phyloP scores from a whole-genome alignment of 805 yeast genomes.

The Barnettozyma salicaria region DNA sequence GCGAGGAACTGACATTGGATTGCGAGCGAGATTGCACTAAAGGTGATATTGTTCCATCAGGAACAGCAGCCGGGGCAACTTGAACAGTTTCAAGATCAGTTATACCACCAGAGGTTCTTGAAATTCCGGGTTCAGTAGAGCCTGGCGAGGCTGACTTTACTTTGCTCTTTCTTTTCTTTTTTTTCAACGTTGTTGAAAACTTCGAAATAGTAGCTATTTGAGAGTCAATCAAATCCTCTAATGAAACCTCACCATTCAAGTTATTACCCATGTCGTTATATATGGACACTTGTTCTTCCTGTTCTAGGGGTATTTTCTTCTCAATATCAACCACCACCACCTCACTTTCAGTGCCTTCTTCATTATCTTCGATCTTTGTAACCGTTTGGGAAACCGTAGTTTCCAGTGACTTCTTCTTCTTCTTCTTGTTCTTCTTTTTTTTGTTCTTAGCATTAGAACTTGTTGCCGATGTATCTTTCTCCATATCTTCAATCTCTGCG shows the following conservation, averaged over 20 bases:
- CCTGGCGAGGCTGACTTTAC: conserved; percentile 1
- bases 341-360: conserved; percentile 12
- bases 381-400: conserved; percentile 6
- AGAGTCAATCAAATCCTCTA: conserved; percentile 27
- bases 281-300: conserved; percentile 5
- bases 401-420: neutral
- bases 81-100: conserved; percentile 33
- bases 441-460: no score
- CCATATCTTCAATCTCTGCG: conserved; percentile 10
- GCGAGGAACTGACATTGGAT: conserved; percentile 13
- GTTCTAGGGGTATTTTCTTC: conserved; percentile 9
- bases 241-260: conserved; percentile 16
- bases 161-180: conserved; percentile 6
- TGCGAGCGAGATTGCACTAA: conserved; percentile 26
- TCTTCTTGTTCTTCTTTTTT: conserved; percentile 1
- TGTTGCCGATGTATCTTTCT: no score
- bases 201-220: conserved; percentile 27
- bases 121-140: no score
- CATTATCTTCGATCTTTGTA: conserved; percentile 11
- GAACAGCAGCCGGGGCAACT: conserved; percentile 41
- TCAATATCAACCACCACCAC: conserved; percentile 24
- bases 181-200: conserved; percentile 17
- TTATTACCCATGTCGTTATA: conserved; percentile 21
- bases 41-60: conserved; percentile 37
- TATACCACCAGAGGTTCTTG: conserved; percentile 29